Percentiles rank a stretch among this genome's conserved stretches.
Evolutionary conservation across 2,329 filamentous ascomycete genomes (phyloP).

Genomic region (Epichloe festucae): DNA sequence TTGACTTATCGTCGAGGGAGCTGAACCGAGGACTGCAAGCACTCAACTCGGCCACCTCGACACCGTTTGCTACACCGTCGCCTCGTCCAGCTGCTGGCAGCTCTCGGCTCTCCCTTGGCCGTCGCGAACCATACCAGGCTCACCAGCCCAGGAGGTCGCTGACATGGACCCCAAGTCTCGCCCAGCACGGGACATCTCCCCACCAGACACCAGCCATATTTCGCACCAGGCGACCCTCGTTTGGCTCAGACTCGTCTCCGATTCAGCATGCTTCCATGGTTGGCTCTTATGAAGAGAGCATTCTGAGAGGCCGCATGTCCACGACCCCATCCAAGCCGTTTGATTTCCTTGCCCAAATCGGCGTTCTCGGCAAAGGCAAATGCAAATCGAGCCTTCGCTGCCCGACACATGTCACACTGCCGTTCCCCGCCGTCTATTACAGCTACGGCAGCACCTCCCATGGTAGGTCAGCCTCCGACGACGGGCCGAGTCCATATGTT

Average conservation of each 20-base stretch:
- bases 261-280: constrained; percentile 91
- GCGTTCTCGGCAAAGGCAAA: constrained; percentile 77
- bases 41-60: constrained; percentile 47
- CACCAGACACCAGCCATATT: constrained; percentile 38
- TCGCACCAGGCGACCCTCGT: constrained; percentile 53
- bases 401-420: constrained; percentile 77
- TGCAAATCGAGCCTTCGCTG: constrained; percentile 78
- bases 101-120: constrained; percentile 21
- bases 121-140: constrained; percentile 61
- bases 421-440: constrained; percentile 93
- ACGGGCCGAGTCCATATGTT: constrained; percentile 91
- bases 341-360: constrained; percentile 89
- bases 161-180: constrained; percentile 38
- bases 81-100: constrained; percentile 16
- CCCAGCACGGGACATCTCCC: constrained; percentile 29
- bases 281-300: constrained; percentile 94
- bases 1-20: constrained; percentile 31
- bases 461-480: constrained; percentile 52
- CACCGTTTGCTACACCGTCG: constrained; percentile 29
- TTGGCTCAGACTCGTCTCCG: constrained; percentile 61
- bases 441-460: constrained; percentile 63
- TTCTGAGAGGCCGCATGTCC: constrained; percentile 89
- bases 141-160: constrained; percentile 69
- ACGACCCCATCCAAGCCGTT: constrained; percentile 86
- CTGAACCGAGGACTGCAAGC: constrained; percentile 51